phyloP scores from a whole-genome alignment of 225 moss, liverwort and hornwort species.

The Sphagnum contortum region DNA sequence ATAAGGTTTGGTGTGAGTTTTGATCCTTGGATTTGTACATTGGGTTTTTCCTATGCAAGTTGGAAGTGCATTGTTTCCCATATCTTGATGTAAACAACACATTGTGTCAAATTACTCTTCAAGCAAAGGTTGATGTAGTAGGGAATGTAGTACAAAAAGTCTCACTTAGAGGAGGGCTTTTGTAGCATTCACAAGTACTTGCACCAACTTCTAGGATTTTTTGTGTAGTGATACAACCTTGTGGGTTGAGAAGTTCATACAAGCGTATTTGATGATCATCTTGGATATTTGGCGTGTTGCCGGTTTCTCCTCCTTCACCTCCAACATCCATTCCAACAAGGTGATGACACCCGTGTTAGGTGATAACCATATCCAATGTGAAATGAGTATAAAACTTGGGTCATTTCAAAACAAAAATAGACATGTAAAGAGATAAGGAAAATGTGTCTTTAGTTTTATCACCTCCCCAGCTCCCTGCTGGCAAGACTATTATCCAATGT shows the following conservation, averaged over 20 bases:
- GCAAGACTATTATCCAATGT: slow-evolving; percentile 81
- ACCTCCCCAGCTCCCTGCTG: slow-evolving; percentile 79
- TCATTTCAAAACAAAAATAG: too few relatives aligned
- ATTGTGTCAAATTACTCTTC: too few relatives aligned
- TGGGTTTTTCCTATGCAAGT: too few relatives aligned
- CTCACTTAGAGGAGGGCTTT: slow-evolving; percentile 30
- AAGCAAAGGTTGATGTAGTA: too few relatives aligned
- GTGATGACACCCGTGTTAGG: slow-evolving; percentile 50
- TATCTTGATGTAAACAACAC: too few relatives aligned
- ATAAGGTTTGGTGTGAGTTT: too few relatives aligned
- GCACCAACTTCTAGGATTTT: slow-evolving; percentile 56
- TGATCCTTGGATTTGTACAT: too few relatives aligned
- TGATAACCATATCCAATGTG: slow-evolving; percentile 7
- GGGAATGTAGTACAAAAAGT: too few relatives aligned
- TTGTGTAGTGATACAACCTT: slow-evolving; percentile 47
- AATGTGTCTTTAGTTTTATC: not conserved
- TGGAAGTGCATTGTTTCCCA: too few relatives aligned
- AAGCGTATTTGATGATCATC: slow-evolving; percentile 53
- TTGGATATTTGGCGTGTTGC: slow-evolving; percentile 71
- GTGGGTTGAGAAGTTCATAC: slow-evolving; percentile 27
- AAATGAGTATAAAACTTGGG: too few relatives aligned
- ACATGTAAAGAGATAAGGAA: too few relatives aligned
- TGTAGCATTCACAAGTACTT: slow-evolving; percentile 42
- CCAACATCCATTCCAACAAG: slow-evolving; percentile 60
- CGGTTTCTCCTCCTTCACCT: slow-evolving; percentile 62